Percentiles rank a stretch among this genome's conserved stretches.
Conservation (phyloP, 805 yeast genomes). For the Hagleromyces aurorensis region DNA sequence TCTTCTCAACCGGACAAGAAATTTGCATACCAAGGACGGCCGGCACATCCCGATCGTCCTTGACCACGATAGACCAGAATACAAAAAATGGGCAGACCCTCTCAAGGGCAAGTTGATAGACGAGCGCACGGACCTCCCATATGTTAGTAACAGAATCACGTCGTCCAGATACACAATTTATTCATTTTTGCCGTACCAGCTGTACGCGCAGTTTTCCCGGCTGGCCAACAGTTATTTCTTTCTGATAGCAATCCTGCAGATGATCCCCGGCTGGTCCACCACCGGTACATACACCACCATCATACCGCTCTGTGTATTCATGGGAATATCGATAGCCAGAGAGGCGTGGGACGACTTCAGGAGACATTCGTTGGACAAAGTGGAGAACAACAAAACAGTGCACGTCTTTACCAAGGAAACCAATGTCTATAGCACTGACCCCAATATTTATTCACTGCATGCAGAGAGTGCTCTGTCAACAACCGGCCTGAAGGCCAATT, state of each 20-base stretch:
- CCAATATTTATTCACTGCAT: background rate
- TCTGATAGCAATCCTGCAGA: slow-evolving; percentile 83
- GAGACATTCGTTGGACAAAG: slow-evolving; percentile 76
- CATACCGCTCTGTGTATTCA: slow-evolving; percentile 77
- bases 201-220: slow-evolving; percentile 86
- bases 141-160: slow-evolving; percentile 60
- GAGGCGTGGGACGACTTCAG: slow-evolving; percentile 93
- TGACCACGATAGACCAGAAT: slow-evolving; percentile 29
- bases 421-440: slow-evolving; percentile 1
- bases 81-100: slow-evolving; percentile 12
- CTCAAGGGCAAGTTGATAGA: slow-evolving; percentile 42
- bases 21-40: slow-evolving; percentile 57
- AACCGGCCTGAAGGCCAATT: background rate
- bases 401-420: slow-evolving; percentile 30
- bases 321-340: slow-evolving; percentile 79
- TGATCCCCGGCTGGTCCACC: slow-evolving; percentile 96
- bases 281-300: slow-evolving; percentile 95
- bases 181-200: slow-evolving; percentile 80
- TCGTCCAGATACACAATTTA: slow-evolving; percentile 79
- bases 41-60: slow-evolving; percentile 63
- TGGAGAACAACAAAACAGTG: slow-evolving; percentile 60
- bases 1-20: slow-evolving; percentile 39
- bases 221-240: slow-evolving; percentile 87
- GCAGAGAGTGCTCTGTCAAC: background rate
- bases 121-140: slow-evolving; percentile 55